phyloP scores from a whole-genome alignment of 768 basidiomycete genomes.

The Omphalotus guepiniiformis region DNA sequence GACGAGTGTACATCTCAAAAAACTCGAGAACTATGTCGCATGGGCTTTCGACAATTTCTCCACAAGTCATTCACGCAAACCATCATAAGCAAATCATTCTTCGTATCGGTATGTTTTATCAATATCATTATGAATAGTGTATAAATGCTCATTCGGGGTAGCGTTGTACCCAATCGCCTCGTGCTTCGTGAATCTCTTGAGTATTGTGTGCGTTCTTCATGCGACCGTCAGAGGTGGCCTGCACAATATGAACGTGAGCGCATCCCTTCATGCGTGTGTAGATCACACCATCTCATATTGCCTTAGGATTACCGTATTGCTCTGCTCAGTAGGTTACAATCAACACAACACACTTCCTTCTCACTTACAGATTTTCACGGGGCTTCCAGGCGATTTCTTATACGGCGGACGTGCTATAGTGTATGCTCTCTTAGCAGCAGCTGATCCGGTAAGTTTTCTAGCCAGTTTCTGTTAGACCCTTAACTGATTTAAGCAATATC shows the following conservation, averaged over 20 bases:
- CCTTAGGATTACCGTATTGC: background rate
- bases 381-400: constrained; percentile 14
- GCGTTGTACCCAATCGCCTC: constrained; percentile 13
- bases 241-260: constrained; percentile 11
- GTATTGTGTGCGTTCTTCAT: constrained; percentile 11
- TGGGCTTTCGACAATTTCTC: background rate
- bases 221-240: constrained; percentile 7
- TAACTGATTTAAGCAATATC: background rate
- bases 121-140: background rate
- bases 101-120: constrained; percentile 10
- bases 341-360: background rate
- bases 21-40: background rate
- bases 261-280: background rate
- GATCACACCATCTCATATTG: background rate
- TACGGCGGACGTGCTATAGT: constrained; percentile 16
- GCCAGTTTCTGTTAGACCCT: background rate
- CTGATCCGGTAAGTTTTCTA: constrained; percentile 13
- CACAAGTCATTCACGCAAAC: constrained; percentile 3
- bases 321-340: constrained; percentile 4
- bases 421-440: constrained; percentile 11
- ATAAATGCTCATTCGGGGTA: background rate
- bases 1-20: constrained; percentile 4
- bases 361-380: background rate
- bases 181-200: constrained; percentile 11
- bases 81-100: constrained; percentile 11